Conservation (phyloP, 2,329 filamentous ascomycete species). For the Penicillium sp. region DNA sequence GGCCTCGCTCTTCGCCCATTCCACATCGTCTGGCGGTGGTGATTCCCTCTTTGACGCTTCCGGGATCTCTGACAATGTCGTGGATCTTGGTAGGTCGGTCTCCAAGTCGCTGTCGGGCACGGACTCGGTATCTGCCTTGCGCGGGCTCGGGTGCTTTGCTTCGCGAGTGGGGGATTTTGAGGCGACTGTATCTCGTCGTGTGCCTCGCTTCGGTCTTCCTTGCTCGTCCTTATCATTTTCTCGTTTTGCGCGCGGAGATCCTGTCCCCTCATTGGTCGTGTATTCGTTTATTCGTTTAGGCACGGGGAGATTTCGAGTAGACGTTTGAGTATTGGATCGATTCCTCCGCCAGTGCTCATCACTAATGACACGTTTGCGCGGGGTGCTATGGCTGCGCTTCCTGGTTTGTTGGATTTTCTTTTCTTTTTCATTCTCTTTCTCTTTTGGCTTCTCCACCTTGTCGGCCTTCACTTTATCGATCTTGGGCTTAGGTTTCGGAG, state of each 20-base stretch:
- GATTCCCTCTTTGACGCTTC: conserved; percentile 27
- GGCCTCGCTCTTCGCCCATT: conserved; percentile 39
- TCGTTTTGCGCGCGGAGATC: conserved; percentile 26
- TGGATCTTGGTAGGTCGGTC: conserved; percentile 23
- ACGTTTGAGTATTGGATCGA: conserved; percentile 42
- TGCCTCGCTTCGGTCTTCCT: conserved; percentile 23
- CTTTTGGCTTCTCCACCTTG: conserved; percentile 9
- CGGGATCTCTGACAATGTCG: conserved; percentile 22
- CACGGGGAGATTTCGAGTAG: conserved; percentile 39
- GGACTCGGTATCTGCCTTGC: conserved; percentile 15
- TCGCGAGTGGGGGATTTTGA: conserved; percentile 26
- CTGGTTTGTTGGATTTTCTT: conserved; percentile 22
- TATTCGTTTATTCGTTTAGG: conserved; percentile 45
- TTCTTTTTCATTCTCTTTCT: conserved; percentile 22
- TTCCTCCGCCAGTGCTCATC: conserved; percentile 76
- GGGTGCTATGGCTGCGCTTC: conserved; percentile 57
- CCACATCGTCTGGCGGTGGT: conserved; percentile 29
- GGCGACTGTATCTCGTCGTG: conserved; percentile 29
- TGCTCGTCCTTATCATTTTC: conserved; percentile 27
- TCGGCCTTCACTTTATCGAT: conserved; percentile 28
- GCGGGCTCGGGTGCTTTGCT: conserved; percentile 17
- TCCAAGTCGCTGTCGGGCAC: conserved; percentile 23
- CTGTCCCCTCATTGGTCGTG: conserved; percentile 32
- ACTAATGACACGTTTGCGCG: conserved; percentile 88
- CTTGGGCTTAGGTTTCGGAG: conserved; percentile 26